A percentile compares a stretch with the other conserved stretches of the same genome.
phyloP scores from a whole-genome alignment of 495 filamentous ascomycete species.

The Massariosphaeria phaeospora region DNA sequence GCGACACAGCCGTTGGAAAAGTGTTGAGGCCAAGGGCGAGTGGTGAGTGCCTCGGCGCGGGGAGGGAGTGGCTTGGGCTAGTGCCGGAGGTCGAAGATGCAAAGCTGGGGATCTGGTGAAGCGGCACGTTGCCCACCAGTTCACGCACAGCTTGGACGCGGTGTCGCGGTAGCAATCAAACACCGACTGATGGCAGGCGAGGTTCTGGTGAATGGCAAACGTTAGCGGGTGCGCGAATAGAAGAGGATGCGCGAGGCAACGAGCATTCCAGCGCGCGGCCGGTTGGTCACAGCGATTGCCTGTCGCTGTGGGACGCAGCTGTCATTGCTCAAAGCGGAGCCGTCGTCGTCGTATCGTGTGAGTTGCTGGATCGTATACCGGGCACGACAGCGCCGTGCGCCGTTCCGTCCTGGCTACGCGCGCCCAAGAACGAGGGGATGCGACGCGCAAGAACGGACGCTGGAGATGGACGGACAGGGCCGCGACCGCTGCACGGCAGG shows the following conservation, averaged over 20 bases:
- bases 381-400: constrained; percentile 23
- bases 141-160: constrained; percentile 23
- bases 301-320: constrained; percentile 30
- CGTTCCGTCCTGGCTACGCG: constrained; percentile 19
- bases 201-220: constrained; percentile 28
- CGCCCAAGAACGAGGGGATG: neutral
- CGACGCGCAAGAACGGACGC: neutral
- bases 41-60: constrained; percentile 7
- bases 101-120: constrained; percentile 17
- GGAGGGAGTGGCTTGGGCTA: neutral
- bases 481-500: neutral
- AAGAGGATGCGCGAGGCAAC: constrained; percentile 27
- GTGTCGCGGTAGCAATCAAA: constrained; percentile 26
- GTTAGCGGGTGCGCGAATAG: constrained; percentile 29
- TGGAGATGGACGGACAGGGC: neutral
- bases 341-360: constrained; percentile 19
- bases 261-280: constrained; percentile 19
- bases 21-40: constrained; percentile 12
- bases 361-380: constrained; percentile 14
- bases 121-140: constrained; percentile 22
- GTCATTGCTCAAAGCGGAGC: constrained; percentile 29
- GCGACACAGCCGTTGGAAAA: constrained; percentile 19
- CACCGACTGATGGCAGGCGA: constrained; percentile 11
- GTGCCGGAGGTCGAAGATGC: constrained; percentile 17
- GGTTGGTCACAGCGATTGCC: constrained; percentile 29